Conservation (phyloP, 1,139 yeast genomes). For the Lodderomyces oxycetoniae region DNA sequence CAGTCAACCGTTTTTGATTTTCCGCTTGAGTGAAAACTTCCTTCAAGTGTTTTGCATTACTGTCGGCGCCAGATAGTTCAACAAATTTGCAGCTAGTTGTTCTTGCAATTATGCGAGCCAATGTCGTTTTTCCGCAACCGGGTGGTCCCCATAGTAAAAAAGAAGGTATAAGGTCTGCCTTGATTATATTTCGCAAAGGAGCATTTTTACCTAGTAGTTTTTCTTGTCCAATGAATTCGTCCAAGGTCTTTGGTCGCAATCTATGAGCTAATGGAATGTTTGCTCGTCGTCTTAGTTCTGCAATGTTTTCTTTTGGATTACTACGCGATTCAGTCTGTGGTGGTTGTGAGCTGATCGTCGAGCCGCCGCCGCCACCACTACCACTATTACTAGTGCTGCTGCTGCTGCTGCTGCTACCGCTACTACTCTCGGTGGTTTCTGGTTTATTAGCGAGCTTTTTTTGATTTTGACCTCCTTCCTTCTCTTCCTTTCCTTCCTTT, state of each 20-base stretch:
- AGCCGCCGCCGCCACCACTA: too few relatives aligned
- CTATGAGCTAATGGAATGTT: slow-evolving; percentile 81
- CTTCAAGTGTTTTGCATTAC: slow-evolving; percentile 66
- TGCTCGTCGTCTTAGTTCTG: slow-evolving; percentile 40
- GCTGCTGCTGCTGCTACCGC: too few relatives aligned
- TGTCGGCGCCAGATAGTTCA: slow-evolving; percentile 83
- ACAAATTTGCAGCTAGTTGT: slow-evolving; percentile 56
- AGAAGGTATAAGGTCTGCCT: slow-evolving; percentile 65
- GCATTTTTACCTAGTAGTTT: slow-evolving; percentile 77
- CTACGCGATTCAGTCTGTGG: neutral
- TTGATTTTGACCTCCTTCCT: neutral
- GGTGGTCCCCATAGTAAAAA: slow-evolving; percentile 95
- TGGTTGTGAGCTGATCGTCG: too few relatives aligned
- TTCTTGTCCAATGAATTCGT: slow-evolving; percentile 82
- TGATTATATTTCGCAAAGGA: slow-evolving; percentile 62
- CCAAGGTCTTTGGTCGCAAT: slow-evolving; percentile 67
- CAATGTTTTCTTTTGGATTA: slow-evolving; percentile 13
- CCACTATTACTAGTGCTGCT: too few relatives aligned
- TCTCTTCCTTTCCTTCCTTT: slow-evolving; percentile 1
- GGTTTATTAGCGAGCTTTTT: neutral
- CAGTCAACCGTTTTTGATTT: slow-evolving; percentile 61
- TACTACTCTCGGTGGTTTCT: neutral
- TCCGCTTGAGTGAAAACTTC: slow-evolving; percentile 70
- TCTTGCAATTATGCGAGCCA: slow-evolving; percentile 55
- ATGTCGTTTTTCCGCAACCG: slow-evolving; percentile 91